Conservation (phyloP, 2,329 filamentous ascomycete species). For the Tolypocladium sp. region DNA sequence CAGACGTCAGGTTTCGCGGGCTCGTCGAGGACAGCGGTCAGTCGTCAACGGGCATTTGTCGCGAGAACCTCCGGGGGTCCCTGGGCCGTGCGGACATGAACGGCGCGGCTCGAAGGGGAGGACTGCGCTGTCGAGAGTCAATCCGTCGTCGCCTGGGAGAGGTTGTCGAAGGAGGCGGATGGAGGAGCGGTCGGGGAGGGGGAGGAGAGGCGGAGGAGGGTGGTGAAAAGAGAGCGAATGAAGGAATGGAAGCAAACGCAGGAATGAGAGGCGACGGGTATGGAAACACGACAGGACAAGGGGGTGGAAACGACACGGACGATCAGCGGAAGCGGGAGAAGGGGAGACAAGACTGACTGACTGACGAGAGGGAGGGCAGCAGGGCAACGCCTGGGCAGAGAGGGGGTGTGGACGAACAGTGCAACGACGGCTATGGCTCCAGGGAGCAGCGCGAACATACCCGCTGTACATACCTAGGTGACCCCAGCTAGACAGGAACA, state of each 20-base stretch:
- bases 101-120: conserved; percentile 8
- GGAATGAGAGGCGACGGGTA: conserved; percentile 14
- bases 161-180: conserved; percentile 19
- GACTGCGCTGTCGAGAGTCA: conserved; percentile 20
- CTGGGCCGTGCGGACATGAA: conserved; percentile 16
- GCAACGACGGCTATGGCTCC: neutral
- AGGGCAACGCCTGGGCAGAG: neutral
- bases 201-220: conserved; percentile 8
- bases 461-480: no score
- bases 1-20: conserved; percentile 1
- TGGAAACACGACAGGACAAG: conserved; percentile 23
- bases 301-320: conserved; percentile 5
- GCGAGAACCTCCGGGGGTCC: conserved; percentile 20
- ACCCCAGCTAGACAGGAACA: neutral
- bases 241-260: conserved; percentile 15
- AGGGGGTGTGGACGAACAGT: neutral
- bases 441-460: neutral
- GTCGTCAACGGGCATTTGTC: conserved; percentile 22
- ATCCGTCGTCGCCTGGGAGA: conserved; percentile 22
- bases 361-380: conserved; percentile 4
- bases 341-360: conserved; percentile 6
- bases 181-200: conserved; percentile 11
- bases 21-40: conserved; percentile 15
- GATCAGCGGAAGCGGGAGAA: conserved; percentile 3
- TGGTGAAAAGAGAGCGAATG: conserved; percentile 15